Percentiles rank a stretch among this genome's conserved stretches.
Evolutionary conservation across 108 stramenopile species (phyloP).

Genomic region (Fragilaria crotonensis): DNA sequence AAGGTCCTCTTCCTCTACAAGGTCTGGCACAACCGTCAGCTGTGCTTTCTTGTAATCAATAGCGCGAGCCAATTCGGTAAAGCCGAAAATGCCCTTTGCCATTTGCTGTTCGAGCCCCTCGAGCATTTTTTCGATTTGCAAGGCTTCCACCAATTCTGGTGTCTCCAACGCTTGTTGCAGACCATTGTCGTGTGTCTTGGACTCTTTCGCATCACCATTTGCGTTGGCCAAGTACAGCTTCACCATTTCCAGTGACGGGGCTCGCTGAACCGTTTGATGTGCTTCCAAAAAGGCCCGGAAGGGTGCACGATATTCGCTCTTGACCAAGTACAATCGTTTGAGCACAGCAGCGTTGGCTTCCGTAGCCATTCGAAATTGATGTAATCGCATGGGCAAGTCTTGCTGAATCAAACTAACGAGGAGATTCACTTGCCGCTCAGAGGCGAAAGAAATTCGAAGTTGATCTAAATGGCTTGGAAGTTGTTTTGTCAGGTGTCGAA

Average conservation of each 20-base stretch:
- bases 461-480: slow-evolving; percentile 1
- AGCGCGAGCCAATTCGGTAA: slow-evolving; percentile 64
- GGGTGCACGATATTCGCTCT: slow-evolving; percentile 85
- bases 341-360: slow-evolving; percentile 70
- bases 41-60: slow-evolving; percentile 50
- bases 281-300: slow-evolving; percentile 79
- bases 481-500: slow-evolving; percentile 56
- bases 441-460: not conserved
- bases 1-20: slow-evolving; percentile 33
- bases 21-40: slow-evolving; percentile 44
- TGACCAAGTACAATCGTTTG: slow-evolving; percentile 82
- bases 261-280: slow-evolving; percentile 62
- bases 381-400: slow-evolving; percentile 53
- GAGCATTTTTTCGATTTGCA: slow-evolving; percentile 59
- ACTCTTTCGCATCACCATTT: not conserved
- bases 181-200: not conserved
- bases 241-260: slow-evolving; percentile 66
- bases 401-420: slow-evolving; percentile 30
- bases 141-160: slow-evolving; percentile 60
- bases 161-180: slow-evolving; percentile 41
- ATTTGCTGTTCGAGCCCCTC: slow-evolving; percentile 69
- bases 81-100: slow-evolving; percentile 56
- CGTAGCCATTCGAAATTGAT: slow-evolving; percentile 69
- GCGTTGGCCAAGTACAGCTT: slow-evolving; percentile 28
- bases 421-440: slow-evolving; percentile 21